A percentile compares a stretch with the other conserved stretches of the same genome.
These are phyloP conservation scores for Eutrema heterophyllum DNA, from an alignment of 345 rosid genomes.

Conservation along the genomic window DNA sequence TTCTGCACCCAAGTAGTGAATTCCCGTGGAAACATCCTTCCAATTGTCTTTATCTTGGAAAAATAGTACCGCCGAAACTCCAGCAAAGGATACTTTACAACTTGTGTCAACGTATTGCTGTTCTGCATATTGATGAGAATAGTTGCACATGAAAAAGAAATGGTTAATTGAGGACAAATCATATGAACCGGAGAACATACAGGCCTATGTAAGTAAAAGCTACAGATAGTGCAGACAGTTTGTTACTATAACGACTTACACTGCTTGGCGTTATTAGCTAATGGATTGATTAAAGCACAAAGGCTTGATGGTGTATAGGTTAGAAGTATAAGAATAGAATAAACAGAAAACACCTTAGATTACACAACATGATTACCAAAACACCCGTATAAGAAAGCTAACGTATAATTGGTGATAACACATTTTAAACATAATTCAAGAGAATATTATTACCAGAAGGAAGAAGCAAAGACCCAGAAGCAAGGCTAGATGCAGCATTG, in stretches of 20 bases:
- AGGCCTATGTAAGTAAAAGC: background rate
- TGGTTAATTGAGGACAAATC: constrained; percentile 3
- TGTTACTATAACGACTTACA: constrained; percentile 1
- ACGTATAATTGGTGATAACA: constrained; percentile 3
- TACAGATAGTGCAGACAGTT: background rate
- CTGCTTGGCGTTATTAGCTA: constrained; percentile 6
- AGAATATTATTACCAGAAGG: constrained; percentile 58
- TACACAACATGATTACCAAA: background rate
- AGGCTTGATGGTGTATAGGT: constrained; percentile 7
- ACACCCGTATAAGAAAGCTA: background rate
- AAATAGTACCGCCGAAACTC: constrained; percentile 56
- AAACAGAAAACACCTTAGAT: background rate
- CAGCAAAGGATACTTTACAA: constrained; percentile 53
- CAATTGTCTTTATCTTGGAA: constrained; percentile 59
- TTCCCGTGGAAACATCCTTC: constrained; percentile 28
- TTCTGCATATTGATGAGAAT: constrained; percentile 46
- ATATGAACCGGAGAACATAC: constrained; percentile 1
- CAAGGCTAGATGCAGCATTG: constrained; percentile 98
- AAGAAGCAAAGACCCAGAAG: constrained; percentile 79
- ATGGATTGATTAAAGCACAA: background rate
- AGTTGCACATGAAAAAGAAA: constrained; percentile 2
- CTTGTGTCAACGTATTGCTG: constrained; percentile 78
- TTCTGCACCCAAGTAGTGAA: constrained; percentile 68
- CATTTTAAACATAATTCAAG: constrained; percentile 9
- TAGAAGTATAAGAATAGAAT: background rate